Conservation (phyloP, 768 basidiomycete genomes). For the Lactifluus hygrophoroides region DNA sequence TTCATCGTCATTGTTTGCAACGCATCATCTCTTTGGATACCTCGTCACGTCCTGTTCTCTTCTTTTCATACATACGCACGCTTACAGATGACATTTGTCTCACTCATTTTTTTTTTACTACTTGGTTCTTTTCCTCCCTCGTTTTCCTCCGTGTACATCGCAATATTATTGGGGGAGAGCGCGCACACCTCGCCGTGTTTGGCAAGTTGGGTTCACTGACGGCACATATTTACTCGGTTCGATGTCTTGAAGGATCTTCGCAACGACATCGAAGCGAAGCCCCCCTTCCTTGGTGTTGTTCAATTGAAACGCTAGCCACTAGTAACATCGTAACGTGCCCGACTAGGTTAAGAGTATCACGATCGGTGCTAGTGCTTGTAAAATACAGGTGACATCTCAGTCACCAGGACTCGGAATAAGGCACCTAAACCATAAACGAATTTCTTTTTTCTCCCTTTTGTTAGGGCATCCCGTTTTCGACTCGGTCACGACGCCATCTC, state of each 20-base stretch:
- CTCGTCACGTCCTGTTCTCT: not conserved
- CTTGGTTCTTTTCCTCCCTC: not conserved
- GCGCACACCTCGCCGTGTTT: not conserved
- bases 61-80: not conserved
- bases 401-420: no score
- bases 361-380: no score
- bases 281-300: not conserved
- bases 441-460: not conserved
- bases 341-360: not conserved
- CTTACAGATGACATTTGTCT: conserved; percentile 2
- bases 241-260: conserved; percentile 10
- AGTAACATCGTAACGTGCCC: not conserved
- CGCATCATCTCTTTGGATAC: conserved; percentile 2
- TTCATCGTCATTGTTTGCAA: not conserved
- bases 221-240: not conserved
- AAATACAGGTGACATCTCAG: no score
- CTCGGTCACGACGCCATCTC: conserved; percentile 6
- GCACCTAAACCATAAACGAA: not conserved
- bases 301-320: not conserved
- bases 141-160: conserved; percentile 11
- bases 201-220: conserved; percentile 1
- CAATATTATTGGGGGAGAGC: conserved; percentile 7
- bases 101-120: not conserved
- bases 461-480: not conserved
- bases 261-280: conserved; percentile 11